Conservation (phyloP, 176 grass and related monocot species). For the bread wheat (Triticum aestivum) region IWGSC_CS_RefSeq_v2.1 NC_057814.1:637617245-637617744, state of each 20-base stretch:
- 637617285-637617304: neutral
- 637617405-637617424: neutral
- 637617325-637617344: neutral
- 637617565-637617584: neutral
- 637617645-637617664: neutral
- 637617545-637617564: neutral
- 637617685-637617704: neutral
- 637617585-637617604: neutral
- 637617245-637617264: neutral
- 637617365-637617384: neutral
- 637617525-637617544: neutral
- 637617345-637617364: neutral
- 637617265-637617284: neutral
- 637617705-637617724: neutral
- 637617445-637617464: neutral
- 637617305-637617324: neutral
- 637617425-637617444: neutral
- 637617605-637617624: neutral
- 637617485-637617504: neutral
- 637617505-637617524: neutral
- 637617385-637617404: neutral
- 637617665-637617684: neutral
- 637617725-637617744: neutral
- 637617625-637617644: neutral
- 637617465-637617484: neutral